Evolutionary conservation across 2,329 filamentous ascomycete genomes (phyloP), one percentile per base, ranked within the genome.

Genomic region (Diplodia sapinea): DNA sequence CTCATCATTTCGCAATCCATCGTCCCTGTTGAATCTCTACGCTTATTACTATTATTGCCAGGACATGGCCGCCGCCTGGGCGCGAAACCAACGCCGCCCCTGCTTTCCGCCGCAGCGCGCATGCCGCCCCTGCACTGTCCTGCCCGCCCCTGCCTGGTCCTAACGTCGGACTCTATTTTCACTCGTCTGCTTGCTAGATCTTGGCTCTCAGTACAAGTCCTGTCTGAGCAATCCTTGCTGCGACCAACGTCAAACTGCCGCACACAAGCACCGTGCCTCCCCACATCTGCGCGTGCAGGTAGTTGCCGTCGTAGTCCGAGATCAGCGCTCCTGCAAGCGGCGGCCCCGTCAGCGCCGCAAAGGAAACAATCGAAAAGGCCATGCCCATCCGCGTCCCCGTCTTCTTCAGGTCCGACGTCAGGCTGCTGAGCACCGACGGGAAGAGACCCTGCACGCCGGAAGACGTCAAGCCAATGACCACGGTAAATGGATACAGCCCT

Each of bases 311-410:
- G 65, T 73, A 57, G 9, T 68, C 65, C 55, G 76, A 73, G 11
- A 78, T 77, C 36, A 78, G 68, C 4, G 76, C 76, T 2, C 77
- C 77, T 1, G 76, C 77, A n/a, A 79, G 62, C 33, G 77, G 77
- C 29, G 75, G 74, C 2, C 77, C 77, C 2, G 75, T 77, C 63
- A 79, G 72, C 29, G 73, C 74, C 20, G 75, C 74, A 50, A 79
- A 73, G n/a, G 73, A 75, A 31, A 78, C 76, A 54, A 78, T 73
- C 4, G 73, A 77, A 65, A 78, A 78, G 1, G 73, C 75, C 76
- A 79, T 79, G 3, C 77, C 77, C 73, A 77, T 77, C 50, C 76
- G 72, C 33, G 74, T 73, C 2, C 77, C 77, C 1, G 70, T 69
- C 66, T 78, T 78, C 65, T 75, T 77, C 67, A 76, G 29, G 63